Conservation (phyloP, 192 early-diverging fungal species). For the Piromyces finnis region DNA sequence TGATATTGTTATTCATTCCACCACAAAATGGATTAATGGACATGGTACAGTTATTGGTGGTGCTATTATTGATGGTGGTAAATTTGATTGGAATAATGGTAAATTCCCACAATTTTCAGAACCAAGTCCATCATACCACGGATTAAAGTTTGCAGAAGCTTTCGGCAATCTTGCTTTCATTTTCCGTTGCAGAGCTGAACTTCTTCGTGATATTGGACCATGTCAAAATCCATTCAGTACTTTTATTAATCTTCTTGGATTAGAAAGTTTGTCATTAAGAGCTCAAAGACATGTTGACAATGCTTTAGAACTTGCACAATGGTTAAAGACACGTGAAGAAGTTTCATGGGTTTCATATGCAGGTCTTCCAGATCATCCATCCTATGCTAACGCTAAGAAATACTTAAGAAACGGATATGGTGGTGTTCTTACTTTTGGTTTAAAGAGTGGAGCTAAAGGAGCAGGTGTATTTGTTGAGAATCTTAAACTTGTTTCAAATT, state of each 20-base stretch:
- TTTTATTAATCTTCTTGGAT: slow-evolving; percentile 73
- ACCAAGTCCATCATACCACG: slow-evolving; percentile 69
- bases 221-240: slow-evolving; percentile 74
- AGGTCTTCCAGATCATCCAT: slow-evolving; percentile 58
- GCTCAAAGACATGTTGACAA: slow-evolving; percentile 74
- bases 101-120: slow-evolving; percentile 74
- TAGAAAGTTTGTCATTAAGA: slow-evolving; percentile 79
- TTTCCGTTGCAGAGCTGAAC: slow-evolving; percentile 64
- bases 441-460: slow-evolving; percentile 14
- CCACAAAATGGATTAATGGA: slow-evolving; percentile 84
- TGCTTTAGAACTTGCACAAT: slow-evolving; percentile 54
- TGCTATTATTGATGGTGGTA: slow-evolving; percentile 71
- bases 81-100: slow-evolving; percentile 77
- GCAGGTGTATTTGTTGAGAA: slow-evolving; percentile 41
- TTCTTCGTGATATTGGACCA: slow-evolving; percentile 68
- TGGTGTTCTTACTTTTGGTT: slow-evolving; percentile 62
- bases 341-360: slow-evolving; percentile 81
- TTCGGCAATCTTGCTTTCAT: slow-evolving; percentile 31
- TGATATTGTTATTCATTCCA: slow-evolving; percentile 78
- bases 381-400: slow-evolving; percentile 61
- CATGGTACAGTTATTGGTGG: slow-evolving; percentile 90
- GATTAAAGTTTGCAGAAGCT: slow-evolving; percentile 65
- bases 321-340: slow-evolving; percentile 51
- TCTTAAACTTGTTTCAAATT: slow-evolving; percentile 65
- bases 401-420: slow-evolving; percentile 73